These are phyloP conservation scores for Syncephalastrum sp. DNA, from an alignment of 371 early-diverging fungal species.

Conservation along the genomic window DNA sequence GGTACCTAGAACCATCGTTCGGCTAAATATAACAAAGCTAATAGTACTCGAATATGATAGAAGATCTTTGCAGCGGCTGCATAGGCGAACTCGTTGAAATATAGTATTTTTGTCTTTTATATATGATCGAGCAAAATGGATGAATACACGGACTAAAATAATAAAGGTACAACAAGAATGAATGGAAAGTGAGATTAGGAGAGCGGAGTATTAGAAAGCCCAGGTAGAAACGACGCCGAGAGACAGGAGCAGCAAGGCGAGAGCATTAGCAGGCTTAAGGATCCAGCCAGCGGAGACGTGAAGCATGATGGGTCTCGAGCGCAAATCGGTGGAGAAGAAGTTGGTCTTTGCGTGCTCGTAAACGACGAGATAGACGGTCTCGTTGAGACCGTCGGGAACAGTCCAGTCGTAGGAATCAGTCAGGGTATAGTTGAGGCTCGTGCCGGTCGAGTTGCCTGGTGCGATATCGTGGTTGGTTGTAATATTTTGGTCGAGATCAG, in stretches of 20 bases:
- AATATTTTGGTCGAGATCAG: slow-evolving; percentile 18
- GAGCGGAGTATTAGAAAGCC: not conserved
- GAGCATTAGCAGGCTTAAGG: not conserved
- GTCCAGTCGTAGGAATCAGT: slow-evolving; percentile 38
- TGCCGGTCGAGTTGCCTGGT: slow-evolving; percentile 35
- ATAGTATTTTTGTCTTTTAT: too few relatives aligned
- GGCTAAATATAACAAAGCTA: too few relatives aligned
- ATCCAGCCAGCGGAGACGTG: slow-evolving; percentile 7
- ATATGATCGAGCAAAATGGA: too few relatives aligned
- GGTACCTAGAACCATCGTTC: too few relatives aligned
- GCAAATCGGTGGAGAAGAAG: not conserved
- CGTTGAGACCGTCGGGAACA: slow-evolving; percentile 31
- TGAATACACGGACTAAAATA: too few relatives aligned
- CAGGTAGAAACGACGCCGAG: slow-evolving; percentile 6
- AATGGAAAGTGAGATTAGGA: too few relatives aligned
- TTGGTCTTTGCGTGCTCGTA: slow-evolving; percentile 14
- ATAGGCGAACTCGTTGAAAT: too few relatives aligned
- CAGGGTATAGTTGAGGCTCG: slow-evolving; percentile 15
- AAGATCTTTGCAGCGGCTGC: too few relatives aligned
- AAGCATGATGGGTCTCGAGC: slow-evolving; percentile 6
- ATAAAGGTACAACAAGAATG: too few relatives aligned
- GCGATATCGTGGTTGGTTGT: slow-evolving; percentile 15
- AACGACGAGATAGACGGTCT: slow-evolving; percentile 30
- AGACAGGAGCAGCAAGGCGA: not conserved
- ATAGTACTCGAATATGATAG: too few relatives aligned